Conservation (phyloP, 2,329 filamentous ascomycete genomes). For the Neonectria ditissima region DNA sequence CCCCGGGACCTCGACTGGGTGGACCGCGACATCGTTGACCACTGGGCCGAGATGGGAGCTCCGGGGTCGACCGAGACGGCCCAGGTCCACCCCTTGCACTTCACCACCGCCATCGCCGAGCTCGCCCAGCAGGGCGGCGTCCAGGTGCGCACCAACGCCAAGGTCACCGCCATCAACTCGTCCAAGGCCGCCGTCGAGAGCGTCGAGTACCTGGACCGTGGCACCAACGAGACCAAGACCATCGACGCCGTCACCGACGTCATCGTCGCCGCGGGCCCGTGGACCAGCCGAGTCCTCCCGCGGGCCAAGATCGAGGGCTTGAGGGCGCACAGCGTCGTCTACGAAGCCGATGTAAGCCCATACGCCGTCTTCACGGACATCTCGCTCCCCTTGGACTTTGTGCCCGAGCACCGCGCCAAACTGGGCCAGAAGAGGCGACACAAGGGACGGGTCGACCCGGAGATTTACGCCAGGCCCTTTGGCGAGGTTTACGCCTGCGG, state of each 20-base stretch:
- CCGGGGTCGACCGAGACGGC: slow-evolving; percentile 80
- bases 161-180: slow-evolving; percentile 75
- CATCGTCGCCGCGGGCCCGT: slow-evolving; percentile 69
- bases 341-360: slow-evolving; percentile 73
- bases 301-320: slow-evolving; percentile 68
- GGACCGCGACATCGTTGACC: slow-evolving; percentile 70
- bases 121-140: slow-evolving; percentile 78
- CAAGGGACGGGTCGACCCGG: slow-evolving; percentile 79
- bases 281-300: slow-evolving; percentile 71
- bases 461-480: slow-evolving; percentile 92
- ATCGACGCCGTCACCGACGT: slow-evolving; percentile 64
- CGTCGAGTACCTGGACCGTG: slow-evolving; percentile 70
- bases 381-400: slow-evolving; percentile 74
- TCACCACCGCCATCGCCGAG: slow-evolving; percentile 85
- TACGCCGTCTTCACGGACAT: slow-evolving; percentile 92
- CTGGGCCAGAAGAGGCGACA: slow-evolving; percentile 65
- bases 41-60: slow-evolving; percentile 84
- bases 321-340: slow-evolving; percentile 75
- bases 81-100: slow-evolving; percentile 92
- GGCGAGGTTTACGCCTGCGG: slow-evolving; percentile 95
- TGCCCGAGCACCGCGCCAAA: slow-evolving; percentile 61
- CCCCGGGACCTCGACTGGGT: slow-evolving; percentile 90
- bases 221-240: slow-evolving; percentile 49
- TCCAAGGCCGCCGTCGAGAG: slow-evolving; percentile 64
- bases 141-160: slow-evolving; percentile 73